These are phyloP conservation scores for Dalbergia cultrata DNA, from an alignment of 306 rosid genomes.

Conservation along the genomic window DNA sequence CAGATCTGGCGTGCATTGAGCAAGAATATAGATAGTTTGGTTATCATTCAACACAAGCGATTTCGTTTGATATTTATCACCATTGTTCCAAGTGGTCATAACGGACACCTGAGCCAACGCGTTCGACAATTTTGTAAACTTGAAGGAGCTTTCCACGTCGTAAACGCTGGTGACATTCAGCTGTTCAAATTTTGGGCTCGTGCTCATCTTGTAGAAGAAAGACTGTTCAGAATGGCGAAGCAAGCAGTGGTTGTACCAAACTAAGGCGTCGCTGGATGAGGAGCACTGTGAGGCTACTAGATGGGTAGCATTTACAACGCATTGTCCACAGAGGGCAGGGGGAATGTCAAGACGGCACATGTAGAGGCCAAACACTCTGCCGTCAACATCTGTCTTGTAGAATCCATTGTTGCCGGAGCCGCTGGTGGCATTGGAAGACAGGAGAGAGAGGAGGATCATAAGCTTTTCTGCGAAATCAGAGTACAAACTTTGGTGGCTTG, in stretches of 20 bases:
- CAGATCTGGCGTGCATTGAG: background rate
- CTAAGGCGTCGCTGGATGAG: background rate
- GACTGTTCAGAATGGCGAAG: constrained; percentile 32
- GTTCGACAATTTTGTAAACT: too few species aligned
- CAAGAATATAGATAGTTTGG: background rate
- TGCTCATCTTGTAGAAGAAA: constrained; percentile 7
- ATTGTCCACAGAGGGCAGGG: background rate
- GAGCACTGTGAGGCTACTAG: background rate
- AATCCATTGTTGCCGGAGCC: background rate
- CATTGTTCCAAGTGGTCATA: background rate
- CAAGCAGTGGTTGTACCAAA: constrained; percentile 42
- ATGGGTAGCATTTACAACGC: constrained; percentile 13
- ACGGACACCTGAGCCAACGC: background rate
- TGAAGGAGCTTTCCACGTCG: too few species aligned
- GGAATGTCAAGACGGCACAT: constrained; percentile 21
- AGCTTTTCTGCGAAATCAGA: background rate
- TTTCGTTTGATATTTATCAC: background rate
- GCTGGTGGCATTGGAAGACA: constrained; percentile 1
- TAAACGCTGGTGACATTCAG: constrained; percentile 2
- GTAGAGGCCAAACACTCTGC: constrained; percentile 15
- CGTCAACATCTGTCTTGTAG: background rate
- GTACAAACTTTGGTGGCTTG: background rate
- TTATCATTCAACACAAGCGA: background rate
- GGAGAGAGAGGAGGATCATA: background rate
- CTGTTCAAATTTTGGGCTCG: background rate